These are phyloP conservation scores for Eremochloa ophiuroides DNA, from an alignment of 176 grass and related monocot genomes.

Conservation along the genomic window DNA sequence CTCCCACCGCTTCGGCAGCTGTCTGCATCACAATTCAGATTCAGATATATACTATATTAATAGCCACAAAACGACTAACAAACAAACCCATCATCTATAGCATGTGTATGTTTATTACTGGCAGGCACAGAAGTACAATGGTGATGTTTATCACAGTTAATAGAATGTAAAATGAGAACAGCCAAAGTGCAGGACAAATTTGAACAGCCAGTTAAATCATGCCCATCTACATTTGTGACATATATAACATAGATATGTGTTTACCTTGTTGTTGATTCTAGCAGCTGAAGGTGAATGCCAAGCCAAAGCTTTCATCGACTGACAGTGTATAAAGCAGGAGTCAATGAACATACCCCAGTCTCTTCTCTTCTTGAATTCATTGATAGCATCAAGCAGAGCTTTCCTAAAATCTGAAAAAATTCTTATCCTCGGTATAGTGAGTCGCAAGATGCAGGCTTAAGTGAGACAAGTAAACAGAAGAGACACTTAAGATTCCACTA, in stretches of 20 bases:
- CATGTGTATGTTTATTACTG: neutral
- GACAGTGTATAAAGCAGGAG: conserved; percentile 79
- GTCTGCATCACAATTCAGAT: conserved; percentile 25
- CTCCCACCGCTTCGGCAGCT: conserved; percentile 36
- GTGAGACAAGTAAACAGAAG: neutral
- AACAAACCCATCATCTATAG: neutral
- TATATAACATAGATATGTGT: neutral
- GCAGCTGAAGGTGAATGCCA: conserved; percentile 67
- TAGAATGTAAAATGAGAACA: neutral
- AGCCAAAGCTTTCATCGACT: conserved; percentile 48
- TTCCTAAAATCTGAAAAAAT: conserved; percentile 62
- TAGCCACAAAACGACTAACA: neutral
- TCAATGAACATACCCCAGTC: conserved; percentile 75
- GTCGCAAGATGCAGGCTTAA: neutral
- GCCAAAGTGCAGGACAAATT: neutral
- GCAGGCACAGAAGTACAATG: neutral
- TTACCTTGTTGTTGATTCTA: conserved; percentile 72
- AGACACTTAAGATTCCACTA: conserved; percentile 12
- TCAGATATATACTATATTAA: neutral
- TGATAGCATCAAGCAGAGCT: conserved; percentile 47
- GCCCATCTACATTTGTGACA: neutral
- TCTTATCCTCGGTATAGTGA: neutral
- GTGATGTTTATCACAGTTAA: neutral
- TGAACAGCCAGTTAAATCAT: neutral
- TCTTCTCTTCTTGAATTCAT: conserved; percentile 54